Percentiles rank a stretch among this genome's conserved stretches.
These are phyloP conservation scores for Nigrospora osmanthi DNA, from an alignment of 2,329 filamentous ascomycete genomes.

Conservation along the genomic window DNA sequence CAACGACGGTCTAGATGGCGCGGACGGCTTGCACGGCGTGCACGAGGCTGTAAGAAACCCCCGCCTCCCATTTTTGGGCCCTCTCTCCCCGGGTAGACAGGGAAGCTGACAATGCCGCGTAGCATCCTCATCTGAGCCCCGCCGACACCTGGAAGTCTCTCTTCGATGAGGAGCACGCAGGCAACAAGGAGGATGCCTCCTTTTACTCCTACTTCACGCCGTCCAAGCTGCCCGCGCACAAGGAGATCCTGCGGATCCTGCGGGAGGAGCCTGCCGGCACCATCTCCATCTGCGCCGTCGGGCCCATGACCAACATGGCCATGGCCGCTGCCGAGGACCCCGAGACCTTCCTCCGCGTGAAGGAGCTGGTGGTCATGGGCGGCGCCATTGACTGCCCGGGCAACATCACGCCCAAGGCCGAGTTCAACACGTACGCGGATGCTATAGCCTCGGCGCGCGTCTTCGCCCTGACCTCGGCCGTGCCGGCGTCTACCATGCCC, in stretches of 20 bases:
- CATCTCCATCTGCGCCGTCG: constrained; percentile 83
- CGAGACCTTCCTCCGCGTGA: constrained; percentile 79
- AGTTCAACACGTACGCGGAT: constrained; percentile 96
- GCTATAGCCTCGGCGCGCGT: constrained; percentile 68
- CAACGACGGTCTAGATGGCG: constrained; percentile 46
- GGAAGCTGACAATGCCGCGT: not conserved
- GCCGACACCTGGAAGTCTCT: constrained; percentile 66
- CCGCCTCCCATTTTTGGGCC: too few species aligned
- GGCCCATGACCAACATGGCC: constrained; percentile 89
- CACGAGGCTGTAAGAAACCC: constrained; percentile 45
- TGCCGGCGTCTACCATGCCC: constrained; percentile 74
- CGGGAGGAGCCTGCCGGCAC: constrained; percentile 74
- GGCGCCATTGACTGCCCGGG: constrained; percentile 70
- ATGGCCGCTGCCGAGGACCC: constrained; percentile 82
- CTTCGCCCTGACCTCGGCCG: constrained; percentile 67
- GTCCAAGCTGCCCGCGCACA: constrained; percentile 65
- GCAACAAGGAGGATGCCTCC: constrained; percentile 27
- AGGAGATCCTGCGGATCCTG: constrained; percentile 84
- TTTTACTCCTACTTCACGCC: constrained; percentile 63
- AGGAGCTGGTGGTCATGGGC: constrained; percentile 94
- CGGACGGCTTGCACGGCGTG: constrained; percentile 70
- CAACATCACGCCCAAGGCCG: constrained; percentile 78
- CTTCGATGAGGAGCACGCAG: constrained; percentile 39
- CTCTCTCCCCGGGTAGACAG: too few species aligned
- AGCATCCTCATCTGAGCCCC: constrained; percentile 68